Evolutionary conservation across 129 eudicot genomes (phyloP).

Genomic region (Flaveria bidentis): DNA sequence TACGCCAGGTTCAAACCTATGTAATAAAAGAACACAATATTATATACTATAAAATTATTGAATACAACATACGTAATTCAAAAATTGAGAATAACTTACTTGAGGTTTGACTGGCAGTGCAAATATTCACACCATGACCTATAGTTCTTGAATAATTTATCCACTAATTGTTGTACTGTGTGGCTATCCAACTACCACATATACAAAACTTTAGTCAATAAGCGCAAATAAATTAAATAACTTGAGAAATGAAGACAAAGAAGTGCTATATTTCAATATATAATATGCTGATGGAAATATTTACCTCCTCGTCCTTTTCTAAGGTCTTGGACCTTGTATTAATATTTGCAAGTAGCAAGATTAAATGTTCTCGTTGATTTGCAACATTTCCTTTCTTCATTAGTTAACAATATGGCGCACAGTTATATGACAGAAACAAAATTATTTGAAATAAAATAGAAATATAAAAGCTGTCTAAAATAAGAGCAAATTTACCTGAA

Average conservation of each 20-base stretch:
- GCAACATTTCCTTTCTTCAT: constrained; percentile 98
- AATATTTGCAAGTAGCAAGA: constrained; percentile 89
- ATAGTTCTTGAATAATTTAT: constrained; percentile 83
- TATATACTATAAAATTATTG: neutral
- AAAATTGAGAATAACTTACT: constrained; percentile 46
- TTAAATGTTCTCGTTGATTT: constrained; percentile 96
- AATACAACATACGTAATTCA: neutral
- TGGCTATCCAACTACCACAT: constrained; percentile 61
- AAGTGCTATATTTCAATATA: neutral
- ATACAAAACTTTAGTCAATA: constrained; percentile 11
- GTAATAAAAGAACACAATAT: constrained; percentile 1
- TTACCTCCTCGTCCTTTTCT: constrained; percentile 56
- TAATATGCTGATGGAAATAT: constrained; percentile 16
- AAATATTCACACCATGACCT: constrained; percentile 83
- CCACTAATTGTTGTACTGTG: constrained; percentile 62
- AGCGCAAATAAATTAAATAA: constrained; percentile 1
- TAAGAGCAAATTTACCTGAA: constrained; percentile 62
- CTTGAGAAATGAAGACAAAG: constrained; percentile 12
- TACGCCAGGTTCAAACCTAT: constrained; percentile 56
- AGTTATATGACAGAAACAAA: neutral
- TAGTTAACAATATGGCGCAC: constrained; percentile 7
- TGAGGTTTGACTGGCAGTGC: constrained; percentile 64
- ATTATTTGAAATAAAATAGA: neutral
- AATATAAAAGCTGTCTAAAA: constrained; percentile 8
- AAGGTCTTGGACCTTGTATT: constrained; percentile 55